These are phyloP conservation scores for Chenopodium suecicum DNA, from an alignment of 148 eudicot species.

Conservation along the genomic window DNA sequence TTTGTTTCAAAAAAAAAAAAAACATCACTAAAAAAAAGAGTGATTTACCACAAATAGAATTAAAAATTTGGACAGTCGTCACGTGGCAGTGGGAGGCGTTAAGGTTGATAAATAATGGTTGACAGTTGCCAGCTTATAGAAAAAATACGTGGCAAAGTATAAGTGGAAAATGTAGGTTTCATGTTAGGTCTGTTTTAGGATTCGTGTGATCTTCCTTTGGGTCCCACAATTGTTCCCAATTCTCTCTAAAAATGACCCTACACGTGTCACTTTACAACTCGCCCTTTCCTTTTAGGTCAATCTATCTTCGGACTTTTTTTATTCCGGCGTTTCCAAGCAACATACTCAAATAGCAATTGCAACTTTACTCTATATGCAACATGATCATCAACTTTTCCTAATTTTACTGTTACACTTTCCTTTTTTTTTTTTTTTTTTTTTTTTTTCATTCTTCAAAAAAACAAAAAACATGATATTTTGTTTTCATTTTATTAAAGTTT, in stretches of 20 bases:
- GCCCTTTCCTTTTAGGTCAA: slow-evolving; percentile 20
- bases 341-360: slow-evolving; percentile 1
- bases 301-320: background rate
- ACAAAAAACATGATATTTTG: too few relatives aligned
- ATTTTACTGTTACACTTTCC: too few relatives aligned
- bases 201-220: slow-evolving; percentile 25
- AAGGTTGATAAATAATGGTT: background rate
- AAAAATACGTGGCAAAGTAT: slow-evolving; percentile 1
- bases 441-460: too few relatives aligned
- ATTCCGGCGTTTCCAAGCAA: slow-evolving; percentile 7
- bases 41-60: too few relatives aligned
- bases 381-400: background rate
- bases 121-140: slow-evolving; percentile 13
- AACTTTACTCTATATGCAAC: background rate
- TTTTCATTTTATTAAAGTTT: too few relatives aligned
- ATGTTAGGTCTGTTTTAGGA: slow-evolving; percentile 31
- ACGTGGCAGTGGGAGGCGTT: background rate
- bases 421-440: too few relatives aligned
- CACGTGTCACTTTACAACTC: slow-evolving; percentile 21
- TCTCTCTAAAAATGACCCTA: slow-evolving; percentile 1
- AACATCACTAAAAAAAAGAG: too few relatives aligned
- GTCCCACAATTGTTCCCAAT: slow-evolving; percentile 13
- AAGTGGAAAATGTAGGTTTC: slow-evolving; percentile 18
- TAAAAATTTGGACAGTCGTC: background rate
- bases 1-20: too few relatives aligned